Conservation (phyloP, 1,284 basidiomycete species). For the Rhodotorula sp. region DNA sequence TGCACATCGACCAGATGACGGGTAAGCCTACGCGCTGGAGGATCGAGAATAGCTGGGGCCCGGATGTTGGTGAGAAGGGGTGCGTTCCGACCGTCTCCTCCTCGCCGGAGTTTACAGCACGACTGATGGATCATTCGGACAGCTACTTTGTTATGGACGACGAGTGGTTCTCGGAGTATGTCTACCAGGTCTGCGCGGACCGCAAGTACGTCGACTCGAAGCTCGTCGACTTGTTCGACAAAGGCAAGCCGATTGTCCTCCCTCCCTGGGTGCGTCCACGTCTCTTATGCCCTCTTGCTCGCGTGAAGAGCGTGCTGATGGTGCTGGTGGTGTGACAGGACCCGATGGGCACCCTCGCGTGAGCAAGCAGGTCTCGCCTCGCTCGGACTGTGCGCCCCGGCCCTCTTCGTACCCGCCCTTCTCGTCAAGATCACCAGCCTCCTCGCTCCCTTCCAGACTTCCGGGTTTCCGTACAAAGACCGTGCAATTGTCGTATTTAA, state of each 20-base stretch:
- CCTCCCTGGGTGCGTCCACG: slow-evolving; percentile 68
- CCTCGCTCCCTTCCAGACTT: neutral
- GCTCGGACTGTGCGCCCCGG: too few species aligned
- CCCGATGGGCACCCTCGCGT: slow-evolving; percentile 42
- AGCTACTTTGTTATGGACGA: slow-evolving; percentile 72
- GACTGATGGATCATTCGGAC: neutral
- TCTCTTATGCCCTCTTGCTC: neutral
- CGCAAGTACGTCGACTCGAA: slow-evolving; percentile 66
- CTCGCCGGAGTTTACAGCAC: neutral
- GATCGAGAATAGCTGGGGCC: slow-evolving; percentile 94
- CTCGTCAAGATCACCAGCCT: neutral
- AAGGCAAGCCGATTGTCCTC: slow-evolving; percentile 59
- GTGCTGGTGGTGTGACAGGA: slow-evolving; percentile 9
- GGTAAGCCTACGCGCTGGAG: slow-evolving; percentile 83
- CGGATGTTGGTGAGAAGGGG: slow-evolving; percentile 71
- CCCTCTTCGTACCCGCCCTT: neutral
- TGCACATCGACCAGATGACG: slow-evolving; percentile 64
- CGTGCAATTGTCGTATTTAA: neutral
- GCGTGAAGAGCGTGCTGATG: neutral
- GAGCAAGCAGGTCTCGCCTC: neutral
- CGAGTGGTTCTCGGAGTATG: slow-evolving; percentile 74
- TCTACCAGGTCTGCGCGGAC: slow-evolving; percentile 83
- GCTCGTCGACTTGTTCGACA: slow-evolving; percentile 75
- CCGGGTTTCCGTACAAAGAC: neutral
- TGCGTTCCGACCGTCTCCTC: slow-evolving; percentile 47